Conservation (phyloP, 768 basidiomycete species). For the Tricholoma matsutake region DNA sequence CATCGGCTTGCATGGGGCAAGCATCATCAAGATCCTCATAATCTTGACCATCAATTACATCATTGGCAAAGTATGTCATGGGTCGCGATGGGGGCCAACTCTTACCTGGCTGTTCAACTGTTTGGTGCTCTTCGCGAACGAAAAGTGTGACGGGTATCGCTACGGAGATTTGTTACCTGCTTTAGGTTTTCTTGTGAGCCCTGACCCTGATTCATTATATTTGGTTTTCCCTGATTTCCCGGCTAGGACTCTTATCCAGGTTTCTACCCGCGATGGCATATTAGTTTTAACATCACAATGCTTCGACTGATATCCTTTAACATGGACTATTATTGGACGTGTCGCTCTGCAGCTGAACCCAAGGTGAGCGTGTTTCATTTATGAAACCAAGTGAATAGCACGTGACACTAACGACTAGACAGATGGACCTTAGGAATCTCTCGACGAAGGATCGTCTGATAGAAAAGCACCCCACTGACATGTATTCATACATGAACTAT, state of each 20-base stretch:
- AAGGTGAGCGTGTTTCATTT: constrained; percentile 38
- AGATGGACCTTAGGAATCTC: constrained; percentile 21
- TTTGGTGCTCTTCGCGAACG: constrained; percentile 71
- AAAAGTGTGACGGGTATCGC: constrained; percentile 69
- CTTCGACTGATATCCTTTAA: constrained; percentile 89
- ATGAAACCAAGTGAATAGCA: constrained; percentile 22
- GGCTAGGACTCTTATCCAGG: constrained; percentile 65
- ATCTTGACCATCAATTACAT: constrained; percentile 72
- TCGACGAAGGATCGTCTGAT: constrained; percentile 61
- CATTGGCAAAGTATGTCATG: constrained; percentile 47
- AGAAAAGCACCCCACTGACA: constrained; percentile 48
- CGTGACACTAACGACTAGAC: constrained; percentile 2
- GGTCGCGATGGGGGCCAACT: constrained; percentile 44
- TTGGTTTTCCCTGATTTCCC: constrained; percentile 2
- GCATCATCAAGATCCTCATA: constrained; percentile 68
- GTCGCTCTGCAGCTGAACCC: constrained; percentile 30
- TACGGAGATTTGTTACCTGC: constrained; percentile 55
- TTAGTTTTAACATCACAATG: constrained; percentile 96
- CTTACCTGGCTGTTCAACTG: constrained; percentile 80
- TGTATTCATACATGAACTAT: constrained; percentile 73
- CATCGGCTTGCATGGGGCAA: constrained; percentile 75
- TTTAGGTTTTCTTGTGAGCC: constrained; percentile 60
- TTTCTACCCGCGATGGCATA: constrained; percentile 87
- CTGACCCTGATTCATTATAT: not conserved
- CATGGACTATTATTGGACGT: constrained; percentile 91